A percentile compares a stretch with the other conserved stretches of the same genome.
Evolutionary conservation across 2,329 filamentous ascomycete species (phyloP).

Genomic region (Colletotrichum navitas): DNA sequence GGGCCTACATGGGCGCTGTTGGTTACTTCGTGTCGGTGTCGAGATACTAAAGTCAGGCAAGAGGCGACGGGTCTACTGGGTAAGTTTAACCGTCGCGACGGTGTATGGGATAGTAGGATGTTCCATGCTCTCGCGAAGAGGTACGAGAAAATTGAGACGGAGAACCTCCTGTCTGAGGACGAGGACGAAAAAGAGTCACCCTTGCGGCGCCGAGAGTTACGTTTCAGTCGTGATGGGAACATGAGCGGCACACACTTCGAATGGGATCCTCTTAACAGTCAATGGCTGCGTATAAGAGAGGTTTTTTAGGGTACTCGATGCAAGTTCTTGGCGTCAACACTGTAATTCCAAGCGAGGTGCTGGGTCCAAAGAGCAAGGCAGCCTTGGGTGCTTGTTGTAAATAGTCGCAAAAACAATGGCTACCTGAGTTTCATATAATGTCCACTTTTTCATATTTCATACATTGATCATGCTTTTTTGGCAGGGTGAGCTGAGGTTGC

Average conservation of each 20-base stretch:
- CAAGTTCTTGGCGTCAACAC: not conserved
- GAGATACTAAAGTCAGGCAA: slow-evolving; percentile 53
- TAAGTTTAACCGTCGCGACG: slow-evolving; percentile 57
- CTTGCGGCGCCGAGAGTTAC: slow-evolving; percentile 53
- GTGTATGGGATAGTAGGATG: slow-evolving; percentile 57
- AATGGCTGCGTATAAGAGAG: slow-evolving; percentile 7
- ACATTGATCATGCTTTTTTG: not conserved
- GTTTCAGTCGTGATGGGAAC: slow-evolving; percentile 51
- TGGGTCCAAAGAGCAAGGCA: not conserved
- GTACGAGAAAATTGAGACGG: slow-evolving; percentile 52
- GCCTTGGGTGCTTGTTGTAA: not conserved
- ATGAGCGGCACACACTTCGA: not conserved
- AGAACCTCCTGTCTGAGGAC: slow-evolving; percentile 49
- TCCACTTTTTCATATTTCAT: not conserved
- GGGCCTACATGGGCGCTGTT: slow-evolving; percentile 60
- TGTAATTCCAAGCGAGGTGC: not conserved
- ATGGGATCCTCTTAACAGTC: slow-evolving; percentile 8
- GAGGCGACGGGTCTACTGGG: slow-evolving; percentile 57
- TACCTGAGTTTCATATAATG: too few relatives aligned
- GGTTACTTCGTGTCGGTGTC: slow-evolving; percentile 56
- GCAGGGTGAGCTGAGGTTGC: not conserved
- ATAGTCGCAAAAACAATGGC: too few relatives aligned
- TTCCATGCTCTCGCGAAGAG: slow-evolving; percentile 55
- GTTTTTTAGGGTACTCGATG: not conserved
- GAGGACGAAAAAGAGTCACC: slow-evolving; percentile 55